A percentile compares a stretch with the other conserved stretches of the same genome.
Evolutionary conservation across 2,329 filamentous ascomycete genomes (phyloP).

Genomic region (Trichoderma pleuroti): DNA sequence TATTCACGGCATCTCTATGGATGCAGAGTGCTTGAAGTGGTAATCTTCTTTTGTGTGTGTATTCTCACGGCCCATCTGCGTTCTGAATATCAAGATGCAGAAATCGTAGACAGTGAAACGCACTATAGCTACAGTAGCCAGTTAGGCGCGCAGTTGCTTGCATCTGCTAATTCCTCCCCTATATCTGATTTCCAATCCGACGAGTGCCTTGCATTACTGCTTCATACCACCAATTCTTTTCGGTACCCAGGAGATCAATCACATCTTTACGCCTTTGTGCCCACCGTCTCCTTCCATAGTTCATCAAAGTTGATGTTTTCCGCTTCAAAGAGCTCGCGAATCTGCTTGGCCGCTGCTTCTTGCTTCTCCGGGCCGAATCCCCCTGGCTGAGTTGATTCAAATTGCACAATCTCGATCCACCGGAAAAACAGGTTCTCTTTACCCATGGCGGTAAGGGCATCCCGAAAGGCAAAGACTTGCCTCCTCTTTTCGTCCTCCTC

Average conservation of each 20-base stretch:
- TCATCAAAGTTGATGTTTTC: constrained; percentile 79
- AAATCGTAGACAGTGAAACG: neutral
- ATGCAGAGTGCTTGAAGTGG: neutral
- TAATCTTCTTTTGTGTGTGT: neutral
- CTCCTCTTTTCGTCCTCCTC: constrained; percentile 62
- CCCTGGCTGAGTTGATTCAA: constrained; percentile 72
- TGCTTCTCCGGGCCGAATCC: constrained; percentile 76
- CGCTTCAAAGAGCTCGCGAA: constrained; percentile 69
- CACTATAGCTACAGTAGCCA: neutral
- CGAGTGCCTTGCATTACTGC: no score
- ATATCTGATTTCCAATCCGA: neutral
- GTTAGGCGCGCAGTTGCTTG: neutral
- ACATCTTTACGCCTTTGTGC: constrained; percentile 25
- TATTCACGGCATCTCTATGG: neutral
- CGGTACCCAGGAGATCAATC: neutral
- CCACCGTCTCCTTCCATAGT: constrained; percentile 67
- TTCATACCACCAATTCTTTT: neutral
- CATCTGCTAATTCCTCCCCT: neutral
- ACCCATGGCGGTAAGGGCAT: constrained; percentile 68
- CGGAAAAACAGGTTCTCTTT: constrained; percentile 89
- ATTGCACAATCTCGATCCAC: constrained; percentile 92
- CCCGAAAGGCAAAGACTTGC: constrained; percentile 77
- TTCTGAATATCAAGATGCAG: neutral
- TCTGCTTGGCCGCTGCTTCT: constrained; percentile 66
- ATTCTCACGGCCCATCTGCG: neutral